Conservation (phyloP, 371 early-diverging fungal species). For the Syncephalastrum racemosum region DNA sequence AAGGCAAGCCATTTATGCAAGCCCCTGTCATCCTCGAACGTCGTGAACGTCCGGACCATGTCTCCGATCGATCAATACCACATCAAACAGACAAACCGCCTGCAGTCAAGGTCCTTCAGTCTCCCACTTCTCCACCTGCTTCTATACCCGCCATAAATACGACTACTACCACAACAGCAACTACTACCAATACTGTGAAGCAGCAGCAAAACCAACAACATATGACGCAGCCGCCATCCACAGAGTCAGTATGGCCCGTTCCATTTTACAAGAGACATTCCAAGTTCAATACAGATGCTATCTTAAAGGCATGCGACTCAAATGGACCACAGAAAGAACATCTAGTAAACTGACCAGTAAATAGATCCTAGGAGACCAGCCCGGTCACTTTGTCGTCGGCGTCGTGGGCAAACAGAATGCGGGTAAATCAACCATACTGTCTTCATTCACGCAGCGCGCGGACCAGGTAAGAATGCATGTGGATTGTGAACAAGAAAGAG, state of each 20-base stretch:
- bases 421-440: slow-evolving; percentile 73
- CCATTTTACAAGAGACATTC: slow-evolving; percentile 10
- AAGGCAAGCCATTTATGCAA: slow-evolving; percentile 19
- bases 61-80: background rate
- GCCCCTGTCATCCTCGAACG: slow-evolving; percentile 32
- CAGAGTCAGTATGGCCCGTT: slow-evolving; percentile 4
- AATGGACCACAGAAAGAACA: background rate
- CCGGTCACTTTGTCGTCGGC: slow-evolving; percentile 80
- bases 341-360: background rate
- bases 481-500: no score
- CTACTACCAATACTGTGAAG: background rate
- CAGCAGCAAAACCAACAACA: slow-evolving; percentile 9
- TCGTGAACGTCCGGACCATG: slow-evolving; percentile 16
- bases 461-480: no score
- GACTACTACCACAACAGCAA: background rate
- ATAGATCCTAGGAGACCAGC: slow-evolving; percentile 60
- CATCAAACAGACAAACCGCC: background rate
- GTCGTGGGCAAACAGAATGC: slow-evolving; percentile 69
- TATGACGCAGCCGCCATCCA: background rate
- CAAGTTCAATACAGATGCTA: slow-evolving; percentile 15
- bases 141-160: background rate
- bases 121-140: background rate
- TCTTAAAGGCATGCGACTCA: slow-evolving; percentile 9
- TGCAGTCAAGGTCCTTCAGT: background rate
- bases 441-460: slow-evolving; percentile 43